Evolutionary conservation across 176 grass and related monocot genomes (phyloP), one percentile per base, ranked within the genome.

Genomic region (Alopecurus myosuroides): DNA sequence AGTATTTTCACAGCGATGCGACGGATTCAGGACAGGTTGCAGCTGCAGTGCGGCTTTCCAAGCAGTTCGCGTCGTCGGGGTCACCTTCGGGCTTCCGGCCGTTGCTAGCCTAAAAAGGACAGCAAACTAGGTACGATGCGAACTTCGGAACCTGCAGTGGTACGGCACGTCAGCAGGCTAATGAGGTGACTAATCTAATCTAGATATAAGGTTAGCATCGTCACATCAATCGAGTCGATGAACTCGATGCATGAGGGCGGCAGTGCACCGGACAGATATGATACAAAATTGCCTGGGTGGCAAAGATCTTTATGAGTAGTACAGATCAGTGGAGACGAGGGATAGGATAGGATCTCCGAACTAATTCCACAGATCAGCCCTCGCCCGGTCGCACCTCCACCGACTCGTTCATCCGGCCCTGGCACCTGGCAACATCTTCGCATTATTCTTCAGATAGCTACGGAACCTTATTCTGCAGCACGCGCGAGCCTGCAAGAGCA

Each of bases 201-300:
- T 30, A 70, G 79, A 73, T 86, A 67, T 48, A 39, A 5, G 20
- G 80, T 64, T 74, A 4, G n/a, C 57, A 60, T 87, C 79, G 22
- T 13, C 3, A n/a, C 57, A 39, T 86, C 71, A 11, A 44, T 86
- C 73, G 35, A 45, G 7, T 39, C 31, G 53, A 74, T 17, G 39
- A 39, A 6, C 29, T n/a, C 25, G 33, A 36, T n/a, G n/a, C n/a
- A n/a, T 26, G n/a, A 35, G 64, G 10, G 63, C 11, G 46, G 33
- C 31, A 62, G 11, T 40, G 25, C 40, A 70, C 35, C 33, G 26
- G 67, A 75, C 68, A 70, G 66, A 86, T 83, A 84, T 10, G 70
- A 65, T 74, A 26, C 35, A 56, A 41, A 45, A 52, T 41, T 66
- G 70, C 66, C 64, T 82, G 52, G 23, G 37, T 19, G 41, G 83